These are phyloP conservation scores for Cutaneotrichosporon cutaneum DNA, from an alignment of 1,284 basidiomycete genomes.

Conservation along the genomic window DNA sequence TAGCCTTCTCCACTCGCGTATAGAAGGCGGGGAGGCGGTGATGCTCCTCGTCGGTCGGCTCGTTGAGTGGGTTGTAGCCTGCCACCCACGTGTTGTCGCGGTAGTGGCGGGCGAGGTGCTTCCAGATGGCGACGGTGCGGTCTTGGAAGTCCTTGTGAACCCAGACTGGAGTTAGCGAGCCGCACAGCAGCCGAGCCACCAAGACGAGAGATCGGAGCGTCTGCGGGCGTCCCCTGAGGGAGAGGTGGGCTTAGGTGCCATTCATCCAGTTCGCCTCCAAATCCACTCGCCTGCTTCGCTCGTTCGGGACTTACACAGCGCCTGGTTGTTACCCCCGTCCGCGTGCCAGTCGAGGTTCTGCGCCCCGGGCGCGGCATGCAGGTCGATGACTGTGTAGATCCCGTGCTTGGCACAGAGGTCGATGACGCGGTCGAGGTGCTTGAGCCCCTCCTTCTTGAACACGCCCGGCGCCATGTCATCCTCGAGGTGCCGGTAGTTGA, in stretches of 20 bases:
- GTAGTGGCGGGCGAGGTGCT: conserved; percentile 64
- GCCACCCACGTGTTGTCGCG: conserved; percentile 63
- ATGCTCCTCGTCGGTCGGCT: conserved; percentile 63
- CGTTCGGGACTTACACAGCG: conserved; percentile 34
- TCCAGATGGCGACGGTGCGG: conserved; percentile 67
- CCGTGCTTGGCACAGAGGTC: conserved; percentile 46
- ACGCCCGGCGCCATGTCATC: conserved; percentile 40
- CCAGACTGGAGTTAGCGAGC: conserved; percentile 59
- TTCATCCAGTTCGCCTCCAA: too few relatives aligned
- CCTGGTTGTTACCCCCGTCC: conserved; percentile 42
- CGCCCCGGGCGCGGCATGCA: conserved; percentile 50
- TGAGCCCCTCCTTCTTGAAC: conserved; percentile 40
- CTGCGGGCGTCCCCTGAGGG: too few relatives aligned
- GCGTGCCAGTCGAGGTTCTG: conserved; percentile 52
- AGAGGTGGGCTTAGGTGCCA: too few relatives aligned
- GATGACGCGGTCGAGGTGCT: conserved; percentile 40
- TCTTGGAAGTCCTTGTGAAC: conserved; percentile 74
- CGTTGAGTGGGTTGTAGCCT: conserved; percentile 71
- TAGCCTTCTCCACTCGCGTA: conserved; percentile 63
- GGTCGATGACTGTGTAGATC: conserved; percentile 52
- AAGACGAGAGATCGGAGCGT: too few relatives aligned
- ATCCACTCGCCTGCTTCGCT: too few relatives aligned
- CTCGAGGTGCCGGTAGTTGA: conserved; percentile 44
- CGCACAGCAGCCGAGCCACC: too few relatives aligned
- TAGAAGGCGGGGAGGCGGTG: conserved; percentile 62